Evolutionary conservation across 2,329 filamentous ascomycete species (phyloP), one percentile per base, ranked within the genome.

Genomic region (Lachnum nothofagi): DNA sequence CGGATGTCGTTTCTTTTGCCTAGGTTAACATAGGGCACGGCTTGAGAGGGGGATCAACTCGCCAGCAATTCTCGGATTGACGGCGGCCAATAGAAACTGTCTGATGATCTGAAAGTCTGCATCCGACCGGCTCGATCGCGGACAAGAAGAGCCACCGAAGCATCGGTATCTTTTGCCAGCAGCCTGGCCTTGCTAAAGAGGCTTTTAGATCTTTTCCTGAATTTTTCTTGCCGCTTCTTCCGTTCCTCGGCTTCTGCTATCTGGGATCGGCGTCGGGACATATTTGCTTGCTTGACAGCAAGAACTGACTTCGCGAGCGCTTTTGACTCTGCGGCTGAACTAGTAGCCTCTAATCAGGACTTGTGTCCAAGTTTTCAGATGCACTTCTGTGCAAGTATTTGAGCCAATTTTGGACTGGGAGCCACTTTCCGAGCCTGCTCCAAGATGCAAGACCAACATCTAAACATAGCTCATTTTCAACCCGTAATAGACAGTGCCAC

Each of bases 211-310:
- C 50, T 53, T 45, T 55, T 55, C 49, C 47, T 51, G 34, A 53
- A 53, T 43, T 53, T 55, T 38, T 55, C 53, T 50, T 53, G 44
- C 47, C 47, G 38, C 41, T 40, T 44, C 48, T 55, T 55, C 14
- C 47, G 47, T 29, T 55, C 41, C 38, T 53, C 44, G 22, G 48
- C 35, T 29, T 5, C 29, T 9, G n/a, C 33, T 27, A 23, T 40
- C 34, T 51, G 19, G 25, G 34, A 35, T 22, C 29, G 46, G 33
- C 46, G 41, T 40, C 29, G 25, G 17, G 41, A 22, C 42, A 49
- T 49, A 17, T 40, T 40, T 40, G 5, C 25, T 17, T 24, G 14
- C 33, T 40, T 40, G 22, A 35, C 31, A 46, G 17, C 19, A 51
- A 38, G 42, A 46, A 27, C 22, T 27, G 23, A 2, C 31, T 44